Evolutionary conservation across 192 early-diverging fungal species (phyloP).

Genomic region (Dissophora ornata): DNA sequence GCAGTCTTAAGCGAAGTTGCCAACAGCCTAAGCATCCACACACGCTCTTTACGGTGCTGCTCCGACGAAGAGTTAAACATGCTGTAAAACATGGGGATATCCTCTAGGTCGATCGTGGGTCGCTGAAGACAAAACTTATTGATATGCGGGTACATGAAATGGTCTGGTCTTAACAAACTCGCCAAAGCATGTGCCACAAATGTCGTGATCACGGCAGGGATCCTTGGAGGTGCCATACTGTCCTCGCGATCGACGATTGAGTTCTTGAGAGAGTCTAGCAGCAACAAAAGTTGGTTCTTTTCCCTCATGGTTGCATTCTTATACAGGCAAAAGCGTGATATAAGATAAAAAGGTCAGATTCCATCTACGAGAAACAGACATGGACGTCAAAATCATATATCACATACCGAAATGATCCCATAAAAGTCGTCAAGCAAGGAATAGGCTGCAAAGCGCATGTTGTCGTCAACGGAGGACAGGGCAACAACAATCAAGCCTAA

Average conservation of each 20-base stretch:
- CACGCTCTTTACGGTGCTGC: slow-evolving; percentile 73
- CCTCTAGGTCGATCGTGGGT: slow-evolving; percentile 78
- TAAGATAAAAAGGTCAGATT: too few relatives aligned
- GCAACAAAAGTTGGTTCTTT: slow-evolving; percentile 73
- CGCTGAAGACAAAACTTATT: slow-evolving; percentile 81
- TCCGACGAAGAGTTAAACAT: slow-evolving; percentile 78
- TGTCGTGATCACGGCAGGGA: slow-evolving; percentile 72
- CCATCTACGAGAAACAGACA: too few relatives aligned
- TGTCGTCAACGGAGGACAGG: slow-evolving; percentile 64
- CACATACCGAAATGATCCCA: slow-evolving; percentile 62
- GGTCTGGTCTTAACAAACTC: slow-evolving; percentile 74
- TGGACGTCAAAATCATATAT: too few relatives aligned
- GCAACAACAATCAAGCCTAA: slow-evolving; percentile 76
- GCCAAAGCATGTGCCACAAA: slow-evolving; percentile 76
- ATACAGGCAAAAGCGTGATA: too few relatives aligned
- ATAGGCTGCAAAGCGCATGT: slow-evolving; percentile 70
- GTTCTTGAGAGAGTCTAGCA: slow-evolving; percentile 77
- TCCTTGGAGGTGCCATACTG: slow-evolving; percentile 55
- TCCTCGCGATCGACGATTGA: slow-evolving; percentile 65
- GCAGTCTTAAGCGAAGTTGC: slow-evolving; percentile 65
- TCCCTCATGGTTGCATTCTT: slow-evolving; percentile 68
- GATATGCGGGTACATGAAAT: slow-evolving; percentile 80
- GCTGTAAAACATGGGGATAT: slow-evolving; percentile 86
- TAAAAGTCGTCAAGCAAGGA: slow-evolving; percentile 77
- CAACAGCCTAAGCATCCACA: slow-evolving; percentile 79